Base-by-base conservation (phyloP, 108 stramenopile species). In the Epipyxis sp. region DNA sequence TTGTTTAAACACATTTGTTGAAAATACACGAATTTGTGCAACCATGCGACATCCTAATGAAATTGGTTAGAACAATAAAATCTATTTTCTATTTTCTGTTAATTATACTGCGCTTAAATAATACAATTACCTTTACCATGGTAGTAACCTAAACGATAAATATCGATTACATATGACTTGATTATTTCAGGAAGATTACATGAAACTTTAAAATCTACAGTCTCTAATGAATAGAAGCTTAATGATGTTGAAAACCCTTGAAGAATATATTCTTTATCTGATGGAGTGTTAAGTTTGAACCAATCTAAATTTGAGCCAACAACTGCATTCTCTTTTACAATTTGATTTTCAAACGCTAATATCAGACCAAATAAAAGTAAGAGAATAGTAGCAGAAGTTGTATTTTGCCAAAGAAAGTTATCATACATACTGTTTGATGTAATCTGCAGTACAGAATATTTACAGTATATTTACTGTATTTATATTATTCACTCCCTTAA, bases 81-180 rank as follows among this genome's bases (percentile, higher is more conserved):
- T n/a, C n/a, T n/a, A n/a, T n/a, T n/a, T n/a, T n/a, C n/a, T n/a
- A n/a, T n/a, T n/a, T n/a, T n/a, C n/a, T n/a, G n/a, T n/a, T n/a
- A n/a, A n/a, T n/a, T n/a, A n/a, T n/a, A n/a, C n/a, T n/a, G n/a
- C n/a, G n/a, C n/a, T n/a, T n/a, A n/a, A n/a, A n/a, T n/a, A n/a
- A n/a, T n/a, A n/a, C n/a, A n/a, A n/a, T n/a, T n/a, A n/a, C n/a
- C n/a, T n/a, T n/a, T 77, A 32, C 76, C 76, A 27, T 57, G 54
- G 25, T 77, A 77, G 32, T 77, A 59, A 34, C 76, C 76, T 1
- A 77, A n/a, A 25, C 76, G 54, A 35, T 25, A 77, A n/a, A 57
- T 40, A 41, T 77, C 76, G 34, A 59, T 35, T 1, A 13, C 20
- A 50, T 13, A 50, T 6, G 46, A 50, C 6, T 6, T 6, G n/a